These are phyloP conservation scores for Bjerkandera adusta DNA, from an alignment of 1,284 basidiomycete genomes.

Conservation along the genomic window DNA sequence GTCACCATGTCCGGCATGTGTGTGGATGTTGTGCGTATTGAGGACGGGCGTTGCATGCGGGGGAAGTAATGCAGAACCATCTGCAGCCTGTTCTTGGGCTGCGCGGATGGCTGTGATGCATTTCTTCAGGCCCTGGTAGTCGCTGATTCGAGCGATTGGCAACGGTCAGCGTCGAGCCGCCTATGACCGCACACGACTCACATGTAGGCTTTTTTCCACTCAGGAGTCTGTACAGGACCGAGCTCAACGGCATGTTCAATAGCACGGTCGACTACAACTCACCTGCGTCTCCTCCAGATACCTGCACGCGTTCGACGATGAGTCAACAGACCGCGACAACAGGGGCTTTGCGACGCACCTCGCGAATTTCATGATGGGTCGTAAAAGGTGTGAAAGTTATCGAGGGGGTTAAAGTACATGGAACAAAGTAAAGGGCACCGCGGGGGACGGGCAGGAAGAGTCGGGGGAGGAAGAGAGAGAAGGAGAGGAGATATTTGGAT, in stretches of 20 bases:
- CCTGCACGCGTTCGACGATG: slow-evolving; percentile 33
- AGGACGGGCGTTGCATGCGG: slow-evolving; percentile 12
- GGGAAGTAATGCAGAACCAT: slow-evolving; percentile 9
- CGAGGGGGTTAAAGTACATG: no score
- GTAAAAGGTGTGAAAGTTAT: no score
- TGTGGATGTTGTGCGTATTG: not conserved
- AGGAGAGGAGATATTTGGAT: no score
- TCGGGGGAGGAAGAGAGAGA: no score
- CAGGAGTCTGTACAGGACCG: slow-evolving; percentile 58
- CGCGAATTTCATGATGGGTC: slow-evolving; percentile 60
- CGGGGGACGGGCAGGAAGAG: no score
- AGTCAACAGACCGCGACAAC: not conserved
- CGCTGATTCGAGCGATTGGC: slow-evolving; percentile 46
- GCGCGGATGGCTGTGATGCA: slow-evolving; percentile 58
- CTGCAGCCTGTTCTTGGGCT: slow-evolving; percentile 32
- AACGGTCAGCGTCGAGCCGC: slow-evolving; percentile 5
- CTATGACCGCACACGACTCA: slow-evolving; percentile 40
- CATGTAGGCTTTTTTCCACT: slow-evolving; percentile 85
- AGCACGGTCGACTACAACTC: slow-evolving; percentile 15
- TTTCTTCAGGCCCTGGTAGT: slow-evolving; percentile 73
- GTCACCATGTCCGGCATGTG: no score
- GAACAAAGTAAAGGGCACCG: no score
- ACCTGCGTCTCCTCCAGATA: slow-evolving; percentile 74
- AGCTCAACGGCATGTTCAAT: no score
- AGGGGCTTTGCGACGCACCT: slow-evolving; percentile 34